phyloP scores from a whole-genome alignment of 768 basidiomycete genomes.

The Tricholoma bakamatsutake region DNA sequence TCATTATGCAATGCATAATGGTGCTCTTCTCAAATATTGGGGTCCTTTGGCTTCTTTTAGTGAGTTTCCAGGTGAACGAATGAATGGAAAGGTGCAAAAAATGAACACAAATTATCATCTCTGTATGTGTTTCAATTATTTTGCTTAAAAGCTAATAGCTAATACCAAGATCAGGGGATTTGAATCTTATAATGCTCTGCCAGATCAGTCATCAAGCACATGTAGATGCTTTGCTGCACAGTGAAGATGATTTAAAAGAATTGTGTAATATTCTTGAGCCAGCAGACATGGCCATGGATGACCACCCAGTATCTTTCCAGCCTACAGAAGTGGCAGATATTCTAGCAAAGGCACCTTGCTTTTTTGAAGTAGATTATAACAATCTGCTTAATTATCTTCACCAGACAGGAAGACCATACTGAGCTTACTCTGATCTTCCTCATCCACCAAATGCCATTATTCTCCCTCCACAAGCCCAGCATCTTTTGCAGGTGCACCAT shows the following conservation, averaged over 20 bases:
- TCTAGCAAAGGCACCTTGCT: constrained; percentile 5
- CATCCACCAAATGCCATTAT: constrained; percentile 9
- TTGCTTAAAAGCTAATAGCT: too few species aligned
- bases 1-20: too few species aligned
- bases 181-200: too few species aligned
- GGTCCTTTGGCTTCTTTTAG: too few species aligned
- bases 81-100: too few species aligned
- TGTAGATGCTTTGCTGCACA: constrained; percentile 4
- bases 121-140: too few species aligned
- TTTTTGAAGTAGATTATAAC: constrained; percentile 9
- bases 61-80: too few species aligned
- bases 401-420: constrained; percentile 5
- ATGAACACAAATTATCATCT: too few species aligned
- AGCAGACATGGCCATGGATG: background rate
- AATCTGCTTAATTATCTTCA: constrained; percentile 15
- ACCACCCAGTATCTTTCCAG: background rate
- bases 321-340: constrained; percentile 6
- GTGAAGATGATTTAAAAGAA: constrained; percentile 2
- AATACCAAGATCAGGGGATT: too few species aligned
- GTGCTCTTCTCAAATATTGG: too few species aligned
- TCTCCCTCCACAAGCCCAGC: constrained; percentile 13
- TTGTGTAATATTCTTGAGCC: constrained; percentile 5
- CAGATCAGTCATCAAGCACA: constrained; percentile 3
- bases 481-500: constrained; percentile 7
- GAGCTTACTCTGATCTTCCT: constrained; percentile 6